phyloP scores from a whole-genome alignment of 78 protist genomes.

The Dictyostelium capitatum region DNA sequence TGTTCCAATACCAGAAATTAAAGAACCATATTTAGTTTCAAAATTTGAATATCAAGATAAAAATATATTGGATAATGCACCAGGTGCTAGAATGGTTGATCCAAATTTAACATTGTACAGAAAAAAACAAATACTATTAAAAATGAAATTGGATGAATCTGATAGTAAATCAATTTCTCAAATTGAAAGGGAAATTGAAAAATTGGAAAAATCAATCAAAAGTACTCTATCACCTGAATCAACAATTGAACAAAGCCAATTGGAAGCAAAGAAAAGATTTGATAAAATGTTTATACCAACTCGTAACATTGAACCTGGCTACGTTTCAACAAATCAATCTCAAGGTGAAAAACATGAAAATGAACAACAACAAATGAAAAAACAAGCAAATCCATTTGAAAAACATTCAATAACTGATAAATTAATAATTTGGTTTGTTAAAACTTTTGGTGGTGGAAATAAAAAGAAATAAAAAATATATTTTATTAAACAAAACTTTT shows the following conservation, averaged over 20 bases:
- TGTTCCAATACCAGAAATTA: conserved; percentile 38
- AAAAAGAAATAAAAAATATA: neutral
- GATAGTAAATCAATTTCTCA: neutral
- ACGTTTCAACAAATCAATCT: neutral
- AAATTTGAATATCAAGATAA: conserved; percentile 31
- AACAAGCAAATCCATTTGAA: neutral
- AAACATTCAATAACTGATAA: neutral
- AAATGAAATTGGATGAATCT: conserved; percentile 8
- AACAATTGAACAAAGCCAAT: neutral
- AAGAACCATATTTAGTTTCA: conserved; percentile 35
- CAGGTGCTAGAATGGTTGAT: neutral
- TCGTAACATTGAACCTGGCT: neutral
- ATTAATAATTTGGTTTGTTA: conserved; percentile 17
- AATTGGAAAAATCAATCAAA: neutral
- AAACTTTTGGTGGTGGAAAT: neutral
- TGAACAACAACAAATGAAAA: neutral
- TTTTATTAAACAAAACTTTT: neutral
- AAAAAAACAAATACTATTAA: neutral
- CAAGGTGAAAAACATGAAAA: conserved; percentile 4
- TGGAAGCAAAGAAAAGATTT: neutral
- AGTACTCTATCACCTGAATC: neutral
- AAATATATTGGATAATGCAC: neutral
- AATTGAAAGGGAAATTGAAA: neutral
- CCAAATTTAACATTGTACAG: neutral
- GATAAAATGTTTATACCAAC: neutral